These are phyloP conservation scores for Phoma sp. DNA, from an alignment of 2,329 filamentous ascomycete genomes.

Conservation along the genomic window DNA sequence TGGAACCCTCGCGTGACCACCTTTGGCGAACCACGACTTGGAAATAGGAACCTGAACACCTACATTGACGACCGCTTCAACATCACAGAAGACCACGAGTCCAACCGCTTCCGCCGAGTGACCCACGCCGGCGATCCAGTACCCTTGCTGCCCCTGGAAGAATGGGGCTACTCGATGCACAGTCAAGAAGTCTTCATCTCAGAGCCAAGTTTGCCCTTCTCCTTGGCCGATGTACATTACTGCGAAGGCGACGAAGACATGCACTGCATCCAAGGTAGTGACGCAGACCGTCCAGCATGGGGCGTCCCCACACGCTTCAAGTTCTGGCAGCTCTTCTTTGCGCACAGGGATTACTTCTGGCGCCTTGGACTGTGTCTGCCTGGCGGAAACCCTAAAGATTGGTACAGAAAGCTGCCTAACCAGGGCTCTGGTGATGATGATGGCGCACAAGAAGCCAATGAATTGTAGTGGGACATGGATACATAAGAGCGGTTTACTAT, in stretches of 20 bases:
- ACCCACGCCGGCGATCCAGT: slow-evolving; percentile 90
- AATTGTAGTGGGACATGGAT: slow-evolving; percentile 19
- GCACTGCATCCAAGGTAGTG: slow-evolving; percentile 71
- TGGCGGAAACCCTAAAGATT: slow-evolving; percentile 74
- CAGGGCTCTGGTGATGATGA: slow-evolving; percentile 23
- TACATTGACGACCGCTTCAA: slow-evolving; percentile 64
- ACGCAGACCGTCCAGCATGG: slow-evolving; percentile 37
- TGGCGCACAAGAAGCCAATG: slow-evolving; percentile 24
- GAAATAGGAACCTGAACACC: slow-evolving; percentile 60
- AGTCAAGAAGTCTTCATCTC: slow-evolving; percentile 87
- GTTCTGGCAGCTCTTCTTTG: slow-evolving; percentile 92
- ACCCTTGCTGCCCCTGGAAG: slow-evolving; percentile 80
- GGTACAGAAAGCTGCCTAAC: slow-evolving; percentile 60
- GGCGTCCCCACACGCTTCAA: slow-evolving; percentile 66
- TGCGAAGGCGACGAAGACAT: slow-evolving; percentile 77
- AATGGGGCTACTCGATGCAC: slow-evolving; percentile 90
- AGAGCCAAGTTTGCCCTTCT: slow-evolving; percentile 73
- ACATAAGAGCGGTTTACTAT: not conserved
- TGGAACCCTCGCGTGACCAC: slow-evolving; percentile 84
- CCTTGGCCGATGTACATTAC: slow-evolving; percentile 69
- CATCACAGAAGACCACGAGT: slow-evolving; percentile 27
- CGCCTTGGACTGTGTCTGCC: slow-evolving; percentile 88
- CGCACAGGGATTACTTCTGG: slow-evolving; percentile 97
- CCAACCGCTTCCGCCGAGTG: slow-evolving; percentile 71
- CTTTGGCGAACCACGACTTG: slow-evolving; percentile 82